Base-by-base conservation (phyloP, 352 stramenopile species). In the Pilasporangium apinafurcum region DNA sequence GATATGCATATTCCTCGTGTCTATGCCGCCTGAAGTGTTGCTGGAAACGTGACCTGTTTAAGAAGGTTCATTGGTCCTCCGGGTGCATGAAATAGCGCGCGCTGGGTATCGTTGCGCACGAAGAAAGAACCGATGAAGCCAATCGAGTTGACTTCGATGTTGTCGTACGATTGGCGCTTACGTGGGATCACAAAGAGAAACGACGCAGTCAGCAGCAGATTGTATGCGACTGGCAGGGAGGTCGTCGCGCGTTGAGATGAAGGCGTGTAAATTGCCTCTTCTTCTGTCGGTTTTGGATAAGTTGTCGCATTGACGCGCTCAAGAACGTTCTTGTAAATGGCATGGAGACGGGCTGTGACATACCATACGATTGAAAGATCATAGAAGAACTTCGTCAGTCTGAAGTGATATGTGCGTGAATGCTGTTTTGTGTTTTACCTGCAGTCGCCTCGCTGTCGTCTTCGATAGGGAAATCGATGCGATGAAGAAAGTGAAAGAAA, bases 131-230 rank as follows among this genome's bases (percentile, higher is more conserved):
- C 80, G 29, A 83, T 83, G 45, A 90, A 90, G 50, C 77, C 80
- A 40, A 92, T 89, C 9, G 74, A 86, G 53, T 92, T 90, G 34
- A 92, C 77, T 53, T 92, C 80, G 41, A 92, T 88, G 53, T 68
- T 68, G 3, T 75, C 60, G 30, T 70, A 69, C 17, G 60, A 37
- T 26, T 78, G 68, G 5, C 46, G 51, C 42, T 68, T 74, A 31
- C 80, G 75, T 22, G 74, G 80, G 37, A 88, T 68, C 31, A 92
- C 34, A 29, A 88, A 76, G 33, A 92, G 48, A 52, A 88, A 88
- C 32, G 68, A 78, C 28, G 47, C 46, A n/a, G 80, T 92, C 25
- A 92, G 51, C 34, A 92, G 49, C 37, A 90, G 29, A 31, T 92
- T 92, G 65, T 90, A 90, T 17, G 80, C 71, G 18, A 88, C 45